phyloP scores from a whole-genome alignment of 2,329 filamentous ascomycete species.

The Claviceps sp. region DNA sequence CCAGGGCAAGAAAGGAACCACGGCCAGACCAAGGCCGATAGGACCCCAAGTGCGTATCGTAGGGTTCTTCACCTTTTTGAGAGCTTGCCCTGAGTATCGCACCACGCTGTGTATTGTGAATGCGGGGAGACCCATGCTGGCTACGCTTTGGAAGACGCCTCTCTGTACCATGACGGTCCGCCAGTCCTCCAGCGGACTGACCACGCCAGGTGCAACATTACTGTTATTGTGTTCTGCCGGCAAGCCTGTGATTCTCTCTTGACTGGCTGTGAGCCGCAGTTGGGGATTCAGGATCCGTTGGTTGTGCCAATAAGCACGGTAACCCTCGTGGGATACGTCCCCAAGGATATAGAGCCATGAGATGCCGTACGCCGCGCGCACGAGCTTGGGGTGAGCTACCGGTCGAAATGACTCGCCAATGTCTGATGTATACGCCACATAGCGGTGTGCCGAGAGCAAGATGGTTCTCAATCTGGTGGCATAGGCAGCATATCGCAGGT shows the following conservation, averaged over 20 bases:
- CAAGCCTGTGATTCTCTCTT: constrained; percentile 36
- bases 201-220: constrained; percentile 24
- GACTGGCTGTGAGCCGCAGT: constrained; percentile 36
- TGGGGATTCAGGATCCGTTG: constrained; percentile 60
- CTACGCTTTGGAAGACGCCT: constrained; percentile 78
- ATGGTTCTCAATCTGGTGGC: constrained; percentile 75
- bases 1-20: constrained; percentile 72
- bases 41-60: constrained; percentile 73
- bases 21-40: constrained; percentile 66
- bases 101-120: constrained; percentile 93
- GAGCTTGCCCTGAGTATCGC: constrained; percentile 69
- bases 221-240: constrained; percentile 16
- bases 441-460: constrained; percentile 79
- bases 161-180: constrained; percentile 82
- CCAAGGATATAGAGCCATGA: constrained; percentile 89
- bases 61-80: constrained; percentile 70
- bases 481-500: constrained; percentile 86
- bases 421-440: constrained; percentile 93
- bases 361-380: constrained; percentile 74
- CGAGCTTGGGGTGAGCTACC: constrained; percentile 71
- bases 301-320: constrained; percentile 86
- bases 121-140: constrained; percentile 86
- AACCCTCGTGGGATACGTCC: constrained; percentile 85
- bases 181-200: constrained; percentile 75
- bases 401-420: constrained; percentile 95